Evolutionary conservation across 495 filamentous ascomycete species (phyloP), one percentile per base, ranked within the genome.

Genomic region (Aspergillus sclerotiicarbonarius): DNA sequence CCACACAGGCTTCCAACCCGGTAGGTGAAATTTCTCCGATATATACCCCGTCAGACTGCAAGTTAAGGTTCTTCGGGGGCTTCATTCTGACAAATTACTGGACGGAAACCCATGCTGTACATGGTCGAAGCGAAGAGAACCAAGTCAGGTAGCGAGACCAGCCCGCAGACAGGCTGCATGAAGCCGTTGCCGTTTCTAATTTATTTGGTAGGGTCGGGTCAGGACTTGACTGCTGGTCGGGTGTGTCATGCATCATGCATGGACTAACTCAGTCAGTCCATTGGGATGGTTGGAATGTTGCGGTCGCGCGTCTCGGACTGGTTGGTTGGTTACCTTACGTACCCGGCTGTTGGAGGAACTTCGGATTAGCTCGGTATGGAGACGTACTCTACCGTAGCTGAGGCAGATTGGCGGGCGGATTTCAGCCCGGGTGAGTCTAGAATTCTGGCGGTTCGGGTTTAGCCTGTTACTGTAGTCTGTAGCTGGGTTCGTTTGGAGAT

Each of bases 241-340:
- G 52, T 32, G 49, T 60, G 62, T 57, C 29, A 53, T 60, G 59
- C 59, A 54, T 65, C 20, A 44, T 65, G 62, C 58, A 61, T 47
- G 25, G 58, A 16, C 31, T 59, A 57, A 39, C 31, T 39, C 32
- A 41, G 45, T n/a, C 33, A 30, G 16, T 41, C 35, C 9, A 37
- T 37, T 37, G 35, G 13, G 33, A 37, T 37, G 13, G 9, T 37
- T 10, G 33, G 8, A 37, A 9, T 37, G 33, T 9, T 25, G 25
- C 25, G 25, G 32, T 16, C 25, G 25, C 25, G 25, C 18, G 54
- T 15, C n/a, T n/a, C n/a, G n/a, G n/a, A n/a, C n/a, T n/a, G n/a
- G 54, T 25, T 25, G 25, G 25, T 25, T 25, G 25, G 25, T 25
- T 25, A 25, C 25, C 5, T 25, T 25, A 25, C 25, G 25, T 25